Evolutionary conservation across 2,329 filamentous ascomycete genomes (phyloP).

Genomic region (Corynespora cassiicola): DNA sequence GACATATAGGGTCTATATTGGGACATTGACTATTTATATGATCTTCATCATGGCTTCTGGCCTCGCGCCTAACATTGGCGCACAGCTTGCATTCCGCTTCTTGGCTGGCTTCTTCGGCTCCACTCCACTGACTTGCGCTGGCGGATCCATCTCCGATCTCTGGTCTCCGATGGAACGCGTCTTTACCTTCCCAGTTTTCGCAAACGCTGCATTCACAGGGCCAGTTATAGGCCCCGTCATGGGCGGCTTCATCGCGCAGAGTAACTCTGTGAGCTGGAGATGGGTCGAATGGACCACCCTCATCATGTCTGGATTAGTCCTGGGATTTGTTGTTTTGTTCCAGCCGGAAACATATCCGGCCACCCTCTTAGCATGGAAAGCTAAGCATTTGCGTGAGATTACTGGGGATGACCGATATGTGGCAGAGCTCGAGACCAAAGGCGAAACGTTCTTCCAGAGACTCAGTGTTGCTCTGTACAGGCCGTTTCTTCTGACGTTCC

Average conservation of each 20-base stretch:
- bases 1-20: conserved; percentile 55
- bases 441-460: conserved; percentile 45
- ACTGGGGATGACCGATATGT: conserved; percentile 53
- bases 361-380: conserved; percentile 40
- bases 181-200: conserved; percentile 33
- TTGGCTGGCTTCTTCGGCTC: conserved; percentile 57
- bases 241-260: conserved; percentile 29
- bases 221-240: conserved; percentile 54
- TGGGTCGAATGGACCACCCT: conserved; percentile 36
- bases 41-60: conserved; percentile 41
- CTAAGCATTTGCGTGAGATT: conserved; percentile 31
- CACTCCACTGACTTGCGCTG: conserved; percentile 27
- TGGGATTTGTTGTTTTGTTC: conserved; percentile 19
- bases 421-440: conserved; percentile 54
- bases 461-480: conserved; percentile 48
- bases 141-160: conserved; percentile 26
- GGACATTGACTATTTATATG: conserved; percentile 29
- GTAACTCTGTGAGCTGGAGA: conserved; percentile 24
- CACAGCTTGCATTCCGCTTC: conserved; percentile 56
- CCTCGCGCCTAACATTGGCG: conserved; percentile 54
- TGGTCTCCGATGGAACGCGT: conserved; percentile 27
- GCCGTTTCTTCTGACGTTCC: conserved; percentile 50
- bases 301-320: conserved; percentile 25
- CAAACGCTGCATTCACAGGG: conserved; percentile 22
- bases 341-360: conserved; percentile 30